Conservation (phyloP, 2,329 filamentous ascomycete species). For the Fusarium paranaense region DNA sequence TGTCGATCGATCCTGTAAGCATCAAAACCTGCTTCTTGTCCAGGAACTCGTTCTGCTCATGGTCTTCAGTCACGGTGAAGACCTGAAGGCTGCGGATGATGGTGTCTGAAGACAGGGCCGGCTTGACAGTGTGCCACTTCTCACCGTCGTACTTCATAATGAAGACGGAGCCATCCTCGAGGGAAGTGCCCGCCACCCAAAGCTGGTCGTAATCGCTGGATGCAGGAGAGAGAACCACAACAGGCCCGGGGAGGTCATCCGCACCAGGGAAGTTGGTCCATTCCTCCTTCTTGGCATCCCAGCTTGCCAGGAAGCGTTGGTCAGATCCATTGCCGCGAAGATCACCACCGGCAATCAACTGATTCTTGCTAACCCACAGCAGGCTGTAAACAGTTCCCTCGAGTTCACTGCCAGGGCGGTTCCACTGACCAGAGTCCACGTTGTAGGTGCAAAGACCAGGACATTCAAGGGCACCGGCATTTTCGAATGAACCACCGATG, state of each 20-base stretch:
- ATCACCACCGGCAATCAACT: slow-evolving; percentile 82
- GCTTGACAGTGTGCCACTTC: slow-evolving; percentile 74
- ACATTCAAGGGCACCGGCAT: slow-evolving; percentile 85
- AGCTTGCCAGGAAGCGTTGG: slow-evolving; percentile 75
- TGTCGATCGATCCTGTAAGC: slow-evolving; percentile 83
- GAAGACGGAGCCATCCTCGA: slow-evolving; percentile 75
- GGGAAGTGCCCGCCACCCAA: slow-evolving; percentile 82
- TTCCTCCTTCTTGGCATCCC: slow-evolving; percentile 72
- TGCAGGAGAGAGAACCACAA: slow-evolving; percentile 81
- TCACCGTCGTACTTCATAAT: slow-evolving; percentile 85
- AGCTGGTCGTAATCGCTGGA: slow-evolving; percentile 77
- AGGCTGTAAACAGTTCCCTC: slow-evolving; percentile 77
- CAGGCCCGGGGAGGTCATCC: slow-evolving; percentile 79
- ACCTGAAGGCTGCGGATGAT: slow-evolving; percentile 84
- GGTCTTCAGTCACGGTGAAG: slow-evolving; percentile 76
- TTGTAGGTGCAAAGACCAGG: slow-evolving; percentile 85
- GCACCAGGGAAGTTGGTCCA: slow-evolving; percentile 76
- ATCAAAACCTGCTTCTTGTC: slow-evolving; percentile 78
- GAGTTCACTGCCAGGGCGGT: slow-evolving; percentile 78
- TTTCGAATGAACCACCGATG: slow-evolving; percentile 86
- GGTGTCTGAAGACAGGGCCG: slow-evolving; percentile 73
- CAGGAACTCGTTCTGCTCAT: slow-evolving; percentile 73
- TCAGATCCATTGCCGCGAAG: slow-evolving; percentile 74
- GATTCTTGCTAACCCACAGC: slow-evolving; percentile 79
- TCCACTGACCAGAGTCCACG: slow-evolving; percentile 79